Base-by-base conservation (phyloP, 345 rosid species). In the Turnera subulata region DNA sequence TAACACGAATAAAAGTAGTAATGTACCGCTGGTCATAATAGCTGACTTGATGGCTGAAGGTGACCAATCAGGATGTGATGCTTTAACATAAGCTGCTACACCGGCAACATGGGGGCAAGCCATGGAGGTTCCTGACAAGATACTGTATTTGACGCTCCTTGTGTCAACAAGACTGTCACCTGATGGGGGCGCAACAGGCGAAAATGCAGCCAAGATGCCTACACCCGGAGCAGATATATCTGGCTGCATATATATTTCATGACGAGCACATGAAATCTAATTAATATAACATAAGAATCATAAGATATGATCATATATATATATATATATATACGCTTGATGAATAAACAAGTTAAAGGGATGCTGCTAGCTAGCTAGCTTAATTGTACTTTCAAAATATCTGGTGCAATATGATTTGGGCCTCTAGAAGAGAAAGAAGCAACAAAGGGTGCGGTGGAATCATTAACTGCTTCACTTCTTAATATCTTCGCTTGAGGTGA, bases 101-200 rank as follows among this genome's bases (percentile, higher is more conserved):
- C 79, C 82, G 8, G 89, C 66, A 24, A 54, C 73, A 54, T 84
- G 90, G 0, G 90, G 84, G 55, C 82, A 77, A 37, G 90, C 8
- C 81, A 84, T 79, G 18, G 84, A 81, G n/a, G 90, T 84, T 55
- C 83, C 90, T 1, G 83, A 73, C 17, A 71, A 0, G 11, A 81
- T n/a, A 63, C 47, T 70, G 65, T 45, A 78, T 19, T 65, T 57
- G 5, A 63, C 70, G 9, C 18, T 58, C 43, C 79, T 61, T 2
- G 18, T 19, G 58, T 73, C 85, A 6, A 12, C 5, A 13, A 14
- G 2, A n/a, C n/a, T n/a, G 6, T 10, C 47, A 1, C 1, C 15
- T 17, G 76, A 21, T 1, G 72, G 63, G 11, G 80, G 32, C 37
- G 40, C 21, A 46, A 56, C 38, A 39, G 74, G 76, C 5, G 72